A percentile compares a stretch with the other conserved stretches of the same genome.
phyloP scores from a whole-genome alignment of 768 basidiomycete genomes.

The Phylloporus sp. region DNA sequence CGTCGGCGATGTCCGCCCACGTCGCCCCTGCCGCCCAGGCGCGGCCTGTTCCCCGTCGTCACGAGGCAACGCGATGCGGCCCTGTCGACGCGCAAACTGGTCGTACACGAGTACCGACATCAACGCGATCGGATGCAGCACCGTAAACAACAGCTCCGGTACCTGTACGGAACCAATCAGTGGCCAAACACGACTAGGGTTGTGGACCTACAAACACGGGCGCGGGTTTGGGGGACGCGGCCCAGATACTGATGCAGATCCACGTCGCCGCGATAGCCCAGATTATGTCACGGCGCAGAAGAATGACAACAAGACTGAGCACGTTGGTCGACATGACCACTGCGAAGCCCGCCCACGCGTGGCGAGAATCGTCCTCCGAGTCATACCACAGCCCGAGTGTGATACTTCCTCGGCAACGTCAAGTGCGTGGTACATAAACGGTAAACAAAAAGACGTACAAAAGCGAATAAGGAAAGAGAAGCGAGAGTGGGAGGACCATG shows the following conservation, averaged over 20 bases:
- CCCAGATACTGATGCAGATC: constrained; percentile 67
- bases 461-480: constrained; percentile 52
- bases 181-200: neutral
- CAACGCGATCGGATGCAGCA: constrained; percentile 60
- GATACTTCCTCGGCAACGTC: constrained; percentile 41
- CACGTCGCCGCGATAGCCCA: constrained; percentile 75
- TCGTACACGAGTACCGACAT: constrained; percentile 44
- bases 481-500: constrained; percentile 49
- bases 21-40: neutral
- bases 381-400: constrained; percentile 61
- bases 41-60: constrained; percentile 30
- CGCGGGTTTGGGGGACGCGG: constrained; percentile 54
- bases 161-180: constrained; percentile 37
- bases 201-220: constrained; percentile 54
- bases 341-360: constrained; percentile 72
- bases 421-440: too few species aligned
- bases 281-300: constrained; percentile 61
- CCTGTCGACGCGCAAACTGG: constrained; percentile 18
- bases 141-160: constrained; percentile 59
- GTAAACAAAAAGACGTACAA: constrained; percentile 36
- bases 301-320: constrained; percentile 51
- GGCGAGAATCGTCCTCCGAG: constrained; percentile 44
- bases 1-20: constrained; percentile 3
- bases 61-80: constrained; percentile 41
- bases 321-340: constrained; percentile 64